Base-by-base conservation (phyloP, 2,329 filamentous ascomycete species). In the Graphium sp. region DNA sequence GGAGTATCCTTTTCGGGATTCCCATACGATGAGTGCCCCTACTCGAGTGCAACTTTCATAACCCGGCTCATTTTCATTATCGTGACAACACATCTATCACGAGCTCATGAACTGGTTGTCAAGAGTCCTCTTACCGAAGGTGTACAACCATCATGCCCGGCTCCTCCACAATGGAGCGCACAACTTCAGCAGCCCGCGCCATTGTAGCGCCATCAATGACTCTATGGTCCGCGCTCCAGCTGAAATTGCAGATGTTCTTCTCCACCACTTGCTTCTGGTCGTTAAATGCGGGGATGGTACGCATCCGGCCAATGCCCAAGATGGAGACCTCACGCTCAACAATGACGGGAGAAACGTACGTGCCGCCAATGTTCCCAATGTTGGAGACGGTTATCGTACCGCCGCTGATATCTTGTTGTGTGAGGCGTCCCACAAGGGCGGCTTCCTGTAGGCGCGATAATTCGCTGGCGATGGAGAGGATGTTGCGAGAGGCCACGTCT, bases 331-430 rank as follows among this genome's bases (percentile, higher is more conserved):
- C 85, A 23, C 71, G 78, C 36, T 84, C 77, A 26, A 93, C 82
- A 41, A 98, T 82, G 28, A 98, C 80, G 2, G 89, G 89, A 18
- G 78, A 75, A 26, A 95, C 74, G 41, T 92, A 92, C 2, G 81
- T 89, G 17, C 89, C 89, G 31, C 89, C 89, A 25, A 98, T 83
- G 41, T 74, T 92, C 25, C 89, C 89, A 41, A 98, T 93, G 49
- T 98, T 98, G 41, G 84, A 93, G 28, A 98, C 73, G 0, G 89
- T 94, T 43, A 98, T 87, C 2, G 89, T 95, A 11, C 84, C 84
- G 29, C 84, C 84, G 20, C 62, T 66, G 37, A 98, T 62, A 50
- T 98, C 85, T 12, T 66, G 60, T 3, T 74, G 66, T 2, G 70
- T 60, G 5, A 98, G 65, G 49, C 78, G 82, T 18, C 83, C 82